These are phyloP conservation scores for Colletotrichum euphorbiae DNA, from an alignment of 2,329 filamentous ascomycete genomes.

Conservation along the genomic window DNA sequence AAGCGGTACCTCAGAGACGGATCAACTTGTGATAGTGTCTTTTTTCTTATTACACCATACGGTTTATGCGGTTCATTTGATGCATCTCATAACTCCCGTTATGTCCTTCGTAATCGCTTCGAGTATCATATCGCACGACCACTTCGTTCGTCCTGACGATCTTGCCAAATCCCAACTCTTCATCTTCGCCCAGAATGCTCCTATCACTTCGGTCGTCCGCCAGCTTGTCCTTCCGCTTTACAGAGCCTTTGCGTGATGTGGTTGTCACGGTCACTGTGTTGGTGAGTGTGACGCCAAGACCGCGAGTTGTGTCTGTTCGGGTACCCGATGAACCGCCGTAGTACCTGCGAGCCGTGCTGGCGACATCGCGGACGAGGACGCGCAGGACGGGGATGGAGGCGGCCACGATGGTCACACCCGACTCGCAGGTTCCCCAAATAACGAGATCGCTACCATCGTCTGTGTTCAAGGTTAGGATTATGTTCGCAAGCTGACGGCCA, in stretches of 20 bases:
- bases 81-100: conserved; percentile 23
- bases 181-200: conserved; percentile 29
- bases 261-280: conserved; percentile 31
- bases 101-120: conserved; percentile 10
- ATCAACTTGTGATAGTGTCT: neutral
- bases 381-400: conserved; percentile 39
- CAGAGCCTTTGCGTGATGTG: conserved; percentile 15
- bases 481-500: conserved; percentile 20
- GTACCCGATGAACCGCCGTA: conserved; percentile 23
- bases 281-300: neutral
- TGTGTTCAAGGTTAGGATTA: conserved; percentile 39
- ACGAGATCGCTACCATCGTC: conserved; percentile 27
- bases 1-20: conserved; percentile 4
- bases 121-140: conserved; percentile 39
- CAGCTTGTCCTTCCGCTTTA: conserved; percentile 29
- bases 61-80: conserved; percentile 30
- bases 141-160: conserved; percentile 42
- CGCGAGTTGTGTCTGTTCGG: conserved; percentile 6
- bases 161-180: conserved; percentile 36
- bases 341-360: conserved; percentile 17
- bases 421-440: conserved; percentile 28
- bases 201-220: conserved; percentile 37
- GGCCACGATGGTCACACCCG: conserved; percentile 29
- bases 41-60: conserved; percentile 26
- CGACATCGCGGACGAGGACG: conserved; percentile 36